Evolutionary conservation across 768 basidiomycete species (phyloP), one percentile per base, ranked within the genome.

Genomic region (Tylopilus balloui): DNA sequence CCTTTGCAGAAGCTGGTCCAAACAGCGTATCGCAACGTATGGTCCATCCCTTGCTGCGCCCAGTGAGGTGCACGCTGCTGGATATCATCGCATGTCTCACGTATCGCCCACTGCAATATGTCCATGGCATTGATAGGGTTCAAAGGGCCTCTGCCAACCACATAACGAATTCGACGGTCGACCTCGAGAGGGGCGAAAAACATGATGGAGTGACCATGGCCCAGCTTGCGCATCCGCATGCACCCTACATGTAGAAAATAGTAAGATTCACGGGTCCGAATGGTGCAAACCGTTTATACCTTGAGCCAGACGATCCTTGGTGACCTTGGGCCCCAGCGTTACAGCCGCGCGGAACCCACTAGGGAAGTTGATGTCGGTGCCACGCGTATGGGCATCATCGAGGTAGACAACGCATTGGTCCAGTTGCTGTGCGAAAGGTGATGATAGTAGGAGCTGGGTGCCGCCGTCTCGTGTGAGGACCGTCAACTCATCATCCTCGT

Each of bases 151-250:
- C 63, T 65, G 7, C 35, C 42, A 14, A 50, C 50, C 17, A 64
- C 49, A 6, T 47, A 46, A 29, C 72, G 70, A 38, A 79, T 77
- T 1, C 52, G 50, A 41, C 55, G 55, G 45, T 73, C 71, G 5
- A 77, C 64, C 38, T 78, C 78, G 59, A 59, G 60, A n/a, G 78
- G 71, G 2, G 75, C 77, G 37, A 75, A 74, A 53, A 79, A 78
- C 50, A 74, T 62, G 21, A 78, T 56, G 3, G 77, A 73, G 48
- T 79, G 78, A 0, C 71, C 73, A 12, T 64, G 58, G 12, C 78
- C 78, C 0, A 79, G 68, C 53, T 71, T 70, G 13, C 78, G 69
- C 78, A 79, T 77, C 9, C 78, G 67, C 78, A 79, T 79, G 43
- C 78, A 79, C 4, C 76, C 78, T 78, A 28, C 27, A 28, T 28